Evolutionary conservation across 768 basidiomycete genomes (phyloP), one percentile per base, ranked within the genome.

Genomic region (Mycena vitilis): DNA sequence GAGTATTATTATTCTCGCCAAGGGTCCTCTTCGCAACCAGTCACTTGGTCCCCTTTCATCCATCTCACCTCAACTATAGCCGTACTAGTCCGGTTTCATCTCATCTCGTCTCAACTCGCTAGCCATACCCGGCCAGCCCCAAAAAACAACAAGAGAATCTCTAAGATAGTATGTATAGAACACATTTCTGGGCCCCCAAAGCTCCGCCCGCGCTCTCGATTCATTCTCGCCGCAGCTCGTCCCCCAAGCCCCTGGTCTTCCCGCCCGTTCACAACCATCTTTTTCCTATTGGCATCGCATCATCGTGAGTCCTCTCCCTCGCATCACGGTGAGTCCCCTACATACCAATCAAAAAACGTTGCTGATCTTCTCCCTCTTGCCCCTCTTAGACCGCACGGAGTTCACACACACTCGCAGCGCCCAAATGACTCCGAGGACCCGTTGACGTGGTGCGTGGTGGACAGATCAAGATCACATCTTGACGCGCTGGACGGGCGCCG

Each of bases 181-280:
- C 10, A 30, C 30, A 45, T 57, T 45, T 47, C 25, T 58, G 25
- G 44, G 2, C 58, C 20, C 23, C 44, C 23, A 53, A 44, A 25
- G 8, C 30, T 57, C 57, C 11, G 20, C 38, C 22, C 22, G 30
- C 18, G 15, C 30, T 8, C 36, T 30, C 34, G 34, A 37, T 7
- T 30, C 30, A 8, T 40, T 40, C 22, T 56, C 40, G 12, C 44
- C 40, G 40, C 10, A 40, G 10, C 34, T 53, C 30, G 52, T 20
- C 30, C 30, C 11, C 52, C 18, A 18, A 15, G 16, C 11, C 37
- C 36, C 18, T 54, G 4, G 2, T 5, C 18, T 58, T 40, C 42
- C 56, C 36, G 18, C 47, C 59, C 34, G 13, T 52, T 61, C 23
- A 49, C 60, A 53, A 61, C 60, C 60, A 61, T 61, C 60, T 51